Percentiles rank a stretch among this genome's conserved stretches.
phyloP scores from a whole-genome alignment of 306 rosid species.

The Pachyrhizus erosus region DNA sequence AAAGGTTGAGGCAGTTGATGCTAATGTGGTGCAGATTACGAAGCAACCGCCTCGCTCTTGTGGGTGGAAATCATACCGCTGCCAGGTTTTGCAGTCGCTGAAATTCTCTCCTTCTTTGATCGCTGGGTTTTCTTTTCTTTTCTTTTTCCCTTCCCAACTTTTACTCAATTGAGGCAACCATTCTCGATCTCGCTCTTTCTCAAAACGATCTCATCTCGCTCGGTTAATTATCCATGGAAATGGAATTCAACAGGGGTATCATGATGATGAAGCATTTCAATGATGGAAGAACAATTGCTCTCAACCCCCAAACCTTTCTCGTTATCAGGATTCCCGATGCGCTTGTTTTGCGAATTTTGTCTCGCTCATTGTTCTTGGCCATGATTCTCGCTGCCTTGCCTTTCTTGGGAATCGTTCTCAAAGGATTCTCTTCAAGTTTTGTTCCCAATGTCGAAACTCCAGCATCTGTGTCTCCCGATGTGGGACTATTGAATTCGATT shows the following conservation, averaged over 20 bases:
- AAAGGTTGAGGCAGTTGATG: constrained; percentile 57
- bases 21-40: constrained; percentile 56
- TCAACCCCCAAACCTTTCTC: constrained; percentile 44
- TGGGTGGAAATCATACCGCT: constrained; percentile 86
- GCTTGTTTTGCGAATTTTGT: constrained; percentile 57
- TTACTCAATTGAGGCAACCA: background rate
- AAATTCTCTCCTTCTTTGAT: background rate
- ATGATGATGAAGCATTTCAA: constrained; percentile 46
- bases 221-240: too few species aligned
- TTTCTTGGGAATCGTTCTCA: constrained; percentile 44
- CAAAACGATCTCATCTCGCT: background rate
- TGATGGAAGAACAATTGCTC: constrained; percentile 42
- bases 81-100: constrained; percentile 80
- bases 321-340: constrained; percentile 62
- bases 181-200: background rate
- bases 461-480: constrained; percentile 16
- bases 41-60: constrained; percentile 63
- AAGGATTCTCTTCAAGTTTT: constrained; percentile 34
- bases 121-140: background rate
- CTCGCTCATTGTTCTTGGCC: constrained; percentile 65
- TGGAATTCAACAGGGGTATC: constrained; percentile 43
- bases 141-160: background rate
- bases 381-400: constrained; percentile 60
- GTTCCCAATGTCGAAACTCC: background rate
- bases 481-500: constrained; percentile 51